Evolutionary conservation across 768 basidiomycete species (phyloP), one percentile per base, ranked within the genome.

Genomic region (Leccinum variicolor): DNA sequence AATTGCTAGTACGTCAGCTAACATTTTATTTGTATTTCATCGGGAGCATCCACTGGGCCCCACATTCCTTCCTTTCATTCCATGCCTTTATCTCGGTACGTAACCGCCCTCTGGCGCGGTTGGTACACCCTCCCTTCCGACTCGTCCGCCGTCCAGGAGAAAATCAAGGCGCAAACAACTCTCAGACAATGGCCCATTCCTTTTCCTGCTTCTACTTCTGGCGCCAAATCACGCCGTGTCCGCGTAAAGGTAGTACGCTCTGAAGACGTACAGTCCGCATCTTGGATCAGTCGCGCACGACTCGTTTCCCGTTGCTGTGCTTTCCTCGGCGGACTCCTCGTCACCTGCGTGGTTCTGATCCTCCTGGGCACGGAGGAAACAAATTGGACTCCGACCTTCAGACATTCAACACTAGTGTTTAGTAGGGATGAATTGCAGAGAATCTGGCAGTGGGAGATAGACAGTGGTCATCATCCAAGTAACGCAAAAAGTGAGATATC

Each of bases 371-470:
- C 64, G 80, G 77, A 77, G 67, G 69, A 69, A 75, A 75, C 61
- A 72, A 74, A 52, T 75, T 79, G 73, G 72, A 62, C 63, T 23
- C 66, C 70, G 2, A 65, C 66, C 28, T 64, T 72, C 50, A 64
- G 74, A n/a, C 79, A 86, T 33, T 76, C 89, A 2, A 90, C 90
- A 36, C 79, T 92, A 26, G 87, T 90, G 36, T 92, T 83, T 64
- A 75, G 76, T 41, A 78, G 85, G 26, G 78, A 85, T 43, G 89
- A 94, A 65, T 71, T 95, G 29, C 88, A 89, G 70, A 80, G 84
- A 69, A 89, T 98, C 68, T 97, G 94, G 94, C 81, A 84, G 60
- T 97, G 94, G 94, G 94, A 96, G 77, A 81, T 97, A 55, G 81
- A 85, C 43, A 89, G 90, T 62, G 94, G 94, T 6, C 93, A 95